Evolutionary conservation across 805 yeast genomes (phyloP), one percentile per base, ranked within the genome.

Genomic region (Nakazawaea pomicola): DNA sequence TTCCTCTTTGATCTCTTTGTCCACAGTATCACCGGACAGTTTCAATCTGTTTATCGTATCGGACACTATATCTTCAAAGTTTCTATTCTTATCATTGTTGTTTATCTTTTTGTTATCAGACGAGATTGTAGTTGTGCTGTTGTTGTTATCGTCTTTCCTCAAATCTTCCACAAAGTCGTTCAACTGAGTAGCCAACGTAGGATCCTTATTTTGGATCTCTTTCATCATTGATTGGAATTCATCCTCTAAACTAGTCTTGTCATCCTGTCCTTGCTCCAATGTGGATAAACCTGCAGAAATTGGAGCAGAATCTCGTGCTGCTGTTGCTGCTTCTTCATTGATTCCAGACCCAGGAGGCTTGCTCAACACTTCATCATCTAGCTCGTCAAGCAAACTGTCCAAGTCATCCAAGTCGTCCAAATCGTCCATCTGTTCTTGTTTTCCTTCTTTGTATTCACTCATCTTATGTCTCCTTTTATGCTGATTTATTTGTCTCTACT

Each of bases 361-460:
- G 45, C 73, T 73, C 42, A 83, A 64, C 1, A 81, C 70, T 43
- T 79, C 86, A 46, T 80, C 86, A 31, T 82, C 86, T 56, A 84
- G 84, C 47, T 89, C 96, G 54, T 89, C 96, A 38, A 91, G 67
- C 45, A 87, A 68, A 52, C 87, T 95, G 50, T 86, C 95, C 47
- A 86, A 70, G 50, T 86, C 95, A 52, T 81, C 87, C 38, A 77
- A 64, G 39, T 78, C 84, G 43, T 81, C 78, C 18, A 33, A 12
- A 8, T 20, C 18, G 21, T 57, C 57, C n/a, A n/a, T n/a, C n/a
- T n/a, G n/a, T n/a, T n/a, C n/a, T n/a, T n/a, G n/a, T n/a, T n/a
- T n/a, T n/a, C 11, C 32, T n/a, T 19, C 31, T 20, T 29, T 17
- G 15, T 27, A 38, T n/a, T 10, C 15, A 18, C 4, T 29, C 29